A percentile compares a stretch with the other conserved stretches of the same genome.
Evolutionary conservation across 1,284 basidiomycete genomes (phyloP).

Genomic region (Nidula niveotomentosa): DNA sequence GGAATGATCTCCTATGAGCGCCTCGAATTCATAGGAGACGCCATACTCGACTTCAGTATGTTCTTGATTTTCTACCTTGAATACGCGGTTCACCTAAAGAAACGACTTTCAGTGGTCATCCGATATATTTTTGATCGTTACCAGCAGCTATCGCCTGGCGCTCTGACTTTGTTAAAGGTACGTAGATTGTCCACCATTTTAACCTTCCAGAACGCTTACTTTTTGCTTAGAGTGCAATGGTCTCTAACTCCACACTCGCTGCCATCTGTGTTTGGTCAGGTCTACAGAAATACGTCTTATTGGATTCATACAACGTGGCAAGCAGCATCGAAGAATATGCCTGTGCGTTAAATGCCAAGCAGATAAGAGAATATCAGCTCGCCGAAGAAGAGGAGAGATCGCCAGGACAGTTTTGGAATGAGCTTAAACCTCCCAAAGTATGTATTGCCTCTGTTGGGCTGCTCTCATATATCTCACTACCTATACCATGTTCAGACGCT

Average conservation of each 20-base stretch:
- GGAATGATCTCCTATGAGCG: constrained; percentile 65
- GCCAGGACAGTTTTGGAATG: constrained; percentile 75
- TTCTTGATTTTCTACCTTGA: constrained; percentile 8
- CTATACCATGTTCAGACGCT: constrained; percentile 45
- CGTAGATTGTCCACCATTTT: constrained; percentile 8
- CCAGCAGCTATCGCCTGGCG: constrained; percentile 64
- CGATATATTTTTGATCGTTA: constrained; percentile 66
- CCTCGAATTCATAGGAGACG: constrained; percentile 82
- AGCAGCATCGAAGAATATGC: constrained; percentile 54
- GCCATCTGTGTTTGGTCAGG: constrained; percentile 70
- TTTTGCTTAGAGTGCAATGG: constrained; percentile 67
- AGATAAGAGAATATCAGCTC: constrained; percentile 45
- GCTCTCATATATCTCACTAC: background rate
- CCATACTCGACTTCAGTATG: constrained; percentile 78
- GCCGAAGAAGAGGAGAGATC: constrained; percentile 46
- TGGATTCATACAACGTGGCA: constrained; percentile 52
- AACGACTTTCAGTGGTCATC: constrained; percentile 57
- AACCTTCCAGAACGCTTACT: constrained; percentile 1
- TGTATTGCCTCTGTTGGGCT: constrained; percentile 2
- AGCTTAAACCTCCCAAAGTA: constrained; percentile 76
- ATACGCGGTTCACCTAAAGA: constrained; percentile 5
- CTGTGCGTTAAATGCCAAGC: constrained; percentile 44
- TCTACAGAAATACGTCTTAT: constrained; percentile 59
- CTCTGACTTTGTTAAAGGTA: constrained; percentile 75
- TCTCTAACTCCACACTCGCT: constrained; percentile 73